Base-by-base conservation (phyloP, 2,329 filamentous ascomycete species). In the Penicillium janthinellum region DNA sequence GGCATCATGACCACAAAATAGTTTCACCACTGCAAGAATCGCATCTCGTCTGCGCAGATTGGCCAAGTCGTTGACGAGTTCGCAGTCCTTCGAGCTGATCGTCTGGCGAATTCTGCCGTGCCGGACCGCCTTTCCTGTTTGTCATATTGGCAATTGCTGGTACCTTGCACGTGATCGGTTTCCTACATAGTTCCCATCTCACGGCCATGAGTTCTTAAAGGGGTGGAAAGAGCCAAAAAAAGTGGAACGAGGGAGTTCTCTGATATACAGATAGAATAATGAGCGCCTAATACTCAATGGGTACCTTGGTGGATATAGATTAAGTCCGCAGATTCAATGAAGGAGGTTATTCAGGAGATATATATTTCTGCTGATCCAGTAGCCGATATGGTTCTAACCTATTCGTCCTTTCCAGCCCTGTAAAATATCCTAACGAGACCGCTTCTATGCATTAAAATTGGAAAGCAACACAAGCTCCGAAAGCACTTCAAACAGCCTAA, bases 1-100 rank as follows among this genome's bases (percentile, higher is more conserved):
- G 50, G 54, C 64, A 65, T 65, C 57, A 57, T 65, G 61, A 35
- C 41, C 53, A 59, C 37, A 22, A 54, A 52, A 42, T 28, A 54
- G 58, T 55, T 25, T 60, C 53, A 44, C 31, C 58, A 55, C 58
- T 48, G 49, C 54, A 56, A 51, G 31, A 59, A 63, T 54, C 49
- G 37, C 31, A 17, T 17, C 25, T 17, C 17, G 51, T 57, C 54
- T 38, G 38, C 47, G 45, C 28, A 37, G 39, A 22, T 34, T 15
- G 31, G 38, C 44, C 22, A 51, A 8, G 14, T 51, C 54, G n/a
- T 17, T 31, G 10, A 31, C 47, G 12, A 44, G 47, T 20, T 8
- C 31, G 54, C 31, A 15, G 42, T 25, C 11, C 47, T 34, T 38
- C 22, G 44, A 10, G 35, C 52, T 60, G 57, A 48, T 31, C 51